Evolutionary conservation across 2,329 filamentous ascomycete genomes (phyloP), one percentile per base, ranked within the genome.

Genomic region (Cladosporium sp.): DNA sequence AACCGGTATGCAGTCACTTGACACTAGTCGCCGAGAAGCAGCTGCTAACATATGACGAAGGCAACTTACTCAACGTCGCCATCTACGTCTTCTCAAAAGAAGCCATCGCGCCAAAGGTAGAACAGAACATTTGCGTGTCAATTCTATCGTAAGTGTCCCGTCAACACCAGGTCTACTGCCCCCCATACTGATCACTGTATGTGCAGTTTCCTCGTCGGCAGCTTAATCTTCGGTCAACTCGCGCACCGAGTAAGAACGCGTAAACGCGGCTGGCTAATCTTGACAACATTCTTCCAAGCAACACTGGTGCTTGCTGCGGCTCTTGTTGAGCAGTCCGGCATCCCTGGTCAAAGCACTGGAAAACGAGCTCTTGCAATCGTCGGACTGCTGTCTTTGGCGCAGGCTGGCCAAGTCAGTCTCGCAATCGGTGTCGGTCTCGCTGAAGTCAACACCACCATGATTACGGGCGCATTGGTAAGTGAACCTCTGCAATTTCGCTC

Each of bases 1-100:
- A 18, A 64, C 61, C 1, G 60, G 61, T 20, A 72, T 22, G 12
- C 12, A 15, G 3, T 27, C 11, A 12, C 8, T 7, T 12, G 20
- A n/a, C n/a, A 15, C 19, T 7, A 4, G 22, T n/a, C 39, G n/a
- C 8, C 22, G 3, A 76, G 2, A 77, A 22, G 15, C 16, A 33
- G 35, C 2, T 6, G 16, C 49, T 50, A 19, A 43, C 19, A 3
- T 4, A 3, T 7, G 9, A 15, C n/a, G 4, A 13, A 48, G 45
- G 45, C 25, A 48, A 48, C 27, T 40, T 48, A 25, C 45, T 48
- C 5, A 39, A 39, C 18, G 32, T 48, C 11, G 45, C 45, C 12
- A 30, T 48, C 7, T 48, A 48, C 13, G 38, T 48, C 18, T 48
- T 48, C 25, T 39, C 35, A 8, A 48, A 48, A 11, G 45, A 48